Evolutionary conservation across 345 rosid species (phyloP), one percentile per base, ranked within the genome.

Genomic region (Syzygium aromaticum): DNA sequence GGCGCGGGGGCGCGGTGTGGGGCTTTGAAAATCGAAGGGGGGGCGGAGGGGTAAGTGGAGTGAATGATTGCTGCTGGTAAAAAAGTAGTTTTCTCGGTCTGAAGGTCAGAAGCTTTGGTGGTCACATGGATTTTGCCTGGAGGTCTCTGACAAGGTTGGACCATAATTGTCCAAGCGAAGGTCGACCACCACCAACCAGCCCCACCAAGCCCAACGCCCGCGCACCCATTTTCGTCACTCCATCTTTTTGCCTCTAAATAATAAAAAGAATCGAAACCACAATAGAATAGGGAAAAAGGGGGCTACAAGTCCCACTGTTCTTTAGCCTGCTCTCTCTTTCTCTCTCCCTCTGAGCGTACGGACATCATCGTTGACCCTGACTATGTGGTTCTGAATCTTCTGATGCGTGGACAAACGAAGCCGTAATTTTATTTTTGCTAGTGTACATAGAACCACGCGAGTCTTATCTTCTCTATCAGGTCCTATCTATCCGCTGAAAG

Each of bases 141-240:
- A 67, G 33, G 86, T 52, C 40, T 86, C 88, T 86, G 88, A 86
- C 88, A 86, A 33, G 78, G 49, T 86, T 86, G 85, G 88, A 78
- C 85, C 85, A 86, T 54, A 61, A 63, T 22, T 21, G 67, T 40
- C 46, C 46, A 67, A 30, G 33, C 25, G 78, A 40, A 67, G 78
- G 78, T 67, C 46, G 78, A 67, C 78, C 46, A 17, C 46, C 78
- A 67, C 78, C 46, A 17, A 8, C 78, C 61, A 9, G 27, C 46
- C 46, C 78, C 78, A 67, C 78, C 78, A 67, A 28, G 23, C 78
- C 25, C 40, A 33, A 67, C 78, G 78, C 12, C 12, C 46, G 78
- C 46, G 46, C 78, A 2, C 78, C 33, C 46, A 43, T 43, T 30
- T 64, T 33, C 25, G 17, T 33, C 46, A 22, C 11, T 73, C 63